Evolutionary conservation across 768 basidiomycete species (phyloP), one percentile per base, ranked within the genome.

Genomic region (Asterophora lycoperdoides): DNA sequence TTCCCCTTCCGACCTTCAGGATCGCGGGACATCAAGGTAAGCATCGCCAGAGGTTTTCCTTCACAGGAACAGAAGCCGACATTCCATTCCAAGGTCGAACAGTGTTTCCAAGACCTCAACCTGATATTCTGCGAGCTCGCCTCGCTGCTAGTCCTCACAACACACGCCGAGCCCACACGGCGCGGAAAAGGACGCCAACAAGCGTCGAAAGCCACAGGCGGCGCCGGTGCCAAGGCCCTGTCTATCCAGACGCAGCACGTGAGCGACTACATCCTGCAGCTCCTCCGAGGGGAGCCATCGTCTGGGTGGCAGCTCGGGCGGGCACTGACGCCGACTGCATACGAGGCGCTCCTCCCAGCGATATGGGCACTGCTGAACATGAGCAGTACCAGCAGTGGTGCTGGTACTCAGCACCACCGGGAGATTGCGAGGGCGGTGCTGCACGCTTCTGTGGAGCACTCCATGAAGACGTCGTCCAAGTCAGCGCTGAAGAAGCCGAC

Each of bases 41-140:
- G 49, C 37, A 13, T 49, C 17, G 17, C 9, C 34, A 6, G 3
- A 23, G 6, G n/a, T n/a, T 23, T 23, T 23, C 19, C 17, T 30
- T 53, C 28, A 2, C 8, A 19, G 6, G 30, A n/a, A 17, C 28
- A 23, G 13, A 42, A 39, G 41, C 45, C 43, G 23, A 56, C 44
- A 54, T 32, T 55, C 34, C 42, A n/a, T 19, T 42, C 42, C 29
- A 55, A 89, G 89, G 59, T 77, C 43, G 86, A 86, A 57, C 79
- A 83, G 61, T 69, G 72, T 7, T 77, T 83, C 48, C 81, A 90
- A 60, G 76, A 83, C 52, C 73, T 92, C 45, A 89, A 86, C 59
- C 68, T 93, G 45, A 77, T 80, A 37, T 91, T 83, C 64, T 90
- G 89, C 66, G 84, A 90, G 63, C 72, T 93, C 8, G 76, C 75